Base-by-base conservation (phyloP, 768 basidiomycete species). In the Mycena epipterygia region DNA sequence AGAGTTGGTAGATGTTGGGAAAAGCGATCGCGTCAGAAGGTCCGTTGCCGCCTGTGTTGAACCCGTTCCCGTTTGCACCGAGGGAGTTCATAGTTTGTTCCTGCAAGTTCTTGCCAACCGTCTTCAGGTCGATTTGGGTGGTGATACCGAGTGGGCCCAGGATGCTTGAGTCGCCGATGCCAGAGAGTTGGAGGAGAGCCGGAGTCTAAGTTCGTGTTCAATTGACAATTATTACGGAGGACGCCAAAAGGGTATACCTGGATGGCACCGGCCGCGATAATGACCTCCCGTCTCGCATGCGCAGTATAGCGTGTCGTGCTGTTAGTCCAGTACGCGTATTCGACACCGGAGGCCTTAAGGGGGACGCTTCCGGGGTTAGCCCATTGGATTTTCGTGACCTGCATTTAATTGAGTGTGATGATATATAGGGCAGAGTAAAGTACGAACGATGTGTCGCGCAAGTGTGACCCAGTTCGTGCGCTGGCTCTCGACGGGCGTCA, bases 91-190 rank as follows among this genome's bases (percentile, higher is more conserved):
- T 83, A 8, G 86, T 81, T 82, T 86, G 88, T 73, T 89, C 89
- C 75, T 89, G 89, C 29, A 90, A 82, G 75, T 90, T 89, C 77
- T 82, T 84, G 8, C 89, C 89, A 6, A 90, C 88, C 6, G 83
- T 84, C 69, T 83, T 83, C 32, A 89, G 78, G 64, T 88, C 77
- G 44, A 89, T 78, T n/a, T 80, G 77, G 5, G 85, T 83, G 16
- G 73, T 75, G 74, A 91, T 88, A 0, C 85, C 87, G 25, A 90
- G 80, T 2, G 84, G 79, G 0, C 73, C 74, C 0, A 90, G 84
- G 25, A 87, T 48, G 13, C 76, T 75, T 0, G 86, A 78, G 74
- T 89, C 87, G 3, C 89, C 90, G 64, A 90, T 86, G 0, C 89
- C 90, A 16, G 89, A 90, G 1, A 88, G 83, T 75, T 89, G 87